These are phyloP conservation scores for Boletales sp. DNA, from an alignment of 768 basidiomycete genomes.

Conservation along the genomic window DNA sequence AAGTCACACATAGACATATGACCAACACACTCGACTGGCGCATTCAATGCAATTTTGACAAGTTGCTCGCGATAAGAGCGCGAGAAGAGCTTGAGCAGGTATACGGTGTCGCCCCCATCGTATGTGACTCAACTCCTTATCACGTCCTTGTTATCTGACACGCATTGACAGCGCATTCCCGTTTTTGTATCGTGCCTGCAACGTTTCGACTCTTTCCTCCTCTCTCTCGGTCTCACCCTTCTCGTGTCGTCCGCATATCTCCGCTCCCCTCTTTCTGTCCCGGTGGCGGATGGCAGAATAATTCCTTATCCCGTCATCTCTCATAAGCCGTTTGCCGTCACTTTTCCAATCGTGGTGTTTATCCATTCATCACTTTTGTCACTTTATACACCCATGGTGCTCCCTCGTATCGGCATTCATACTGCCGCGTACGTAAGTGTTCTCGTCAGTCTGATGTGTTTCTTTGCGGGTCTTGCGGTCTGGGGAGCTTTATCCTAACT, in stretches of 20 bases:
- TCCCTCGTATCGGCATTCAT: constrained; percentile 74
- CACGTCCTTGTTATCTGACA: constrained; percentile 3
- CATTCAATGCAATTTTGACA: constrained; percentile 65
- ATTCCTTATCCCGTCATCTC: constrained; percentile 19
- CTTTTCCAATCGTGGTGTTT: constrained; percentile 41
- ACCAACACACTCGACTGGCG: constrained; percentile 30
- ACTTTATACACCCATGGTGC: constrained; percentile 62
- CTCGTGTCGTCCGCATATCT: constrained; percentile 58
- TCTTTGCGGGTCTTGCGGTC: constrained; percentile 69
- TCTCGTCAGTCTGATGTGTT: constrained; percentile 60
- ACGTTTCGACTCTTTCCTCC: constrained; percentile 67
- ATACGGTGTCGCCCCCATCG: constrained; percentile 77
- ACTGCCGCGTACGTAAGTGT: constrained; percentile 69
- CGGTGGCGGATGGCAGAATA: constrained; percentile 13
- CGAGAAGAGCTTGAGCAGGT: constrained; percentile 77
- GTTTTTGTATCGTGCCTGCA: constrained; percentile 77
- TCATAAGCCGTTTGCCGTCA: constrained; percentile 37
- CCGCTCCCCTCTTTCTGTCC: constrained; percentile 44
- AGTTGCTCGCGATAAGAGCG: constrained; percentile 56
- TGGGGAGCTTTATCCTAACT: constrained; percentile 63
- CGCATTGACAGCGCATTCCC: constrained; percentile 56
- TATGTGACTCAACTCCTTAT: constrained; percentile 35
- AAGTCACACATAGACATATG: neutral
- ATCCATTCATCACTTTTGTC: constrained; percentile 56
- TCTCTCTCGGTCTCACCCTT: constrained; percentile 60